Conservation (phyloP, 352 stramenopile genomes). For the Phytophthora sansomeana region DNA sequence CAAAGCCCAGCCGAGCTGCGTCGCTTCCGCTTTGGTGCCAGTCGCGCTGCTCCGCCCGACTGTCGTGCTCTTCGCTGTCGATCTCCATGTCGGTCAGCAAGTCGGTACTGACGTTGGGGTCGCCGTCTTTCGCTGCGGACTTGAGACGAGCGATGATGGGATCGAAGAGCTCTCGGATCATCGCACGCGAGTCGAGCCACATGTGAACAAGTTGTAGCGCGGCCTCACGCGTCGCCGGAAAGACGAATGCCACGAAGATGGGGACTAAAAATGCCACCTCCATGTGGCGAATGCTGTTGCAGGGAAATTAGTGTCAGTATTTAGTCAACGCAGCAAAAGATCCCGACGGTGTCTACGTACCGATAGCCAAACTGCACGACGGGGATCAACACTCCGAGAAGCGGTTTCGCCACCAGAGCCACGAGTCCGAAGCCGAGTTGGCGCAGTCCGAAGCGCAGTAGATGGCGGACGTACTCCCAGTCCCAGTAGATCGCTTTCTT, state of each 20-base stretch:
- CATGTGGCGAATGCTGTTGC: constrained; percentile 69
- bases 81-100: constrained; percentile 45
- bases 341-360: constrained; percentile 24
- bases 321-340: too few relatives aligned
- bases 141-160: constrained; percentile 75
- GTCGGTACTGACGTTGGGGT: constrained; percentile 41
- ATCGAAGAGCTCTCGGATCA: constrained; percentile 77
- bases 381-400: constrained; percentile 61
- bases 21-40: constrained; percentile 72
- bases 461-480: constrained; percentile 71
- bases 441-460: constrained; percentile 50
- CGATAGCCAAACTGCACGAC: constrained; percentile 69
- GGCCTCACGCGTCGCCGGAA: constrained; percentile 46
- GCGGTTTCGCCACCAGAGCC: constrained; percentile 51
- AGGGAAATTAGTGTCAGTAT: too few relatives aligned
- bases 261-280: constrained; percentile 67
- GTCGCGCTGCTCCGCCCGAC: constrained; percentile 37
- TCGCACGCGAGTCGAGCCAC: constrained; percentile 70
- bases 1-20: constrained; percentile 73
- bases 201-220: constrained; percentile 62
- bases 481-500: constrained; percentile 79
- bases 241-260: constrained; percentile 62
- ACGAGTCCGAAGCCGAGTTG: constrained; percentile 68
- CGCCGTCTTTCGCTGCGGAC: constrained; percentile 42
- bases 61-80: constrained; percentile 34